Conservation (phyloP, 2,329 filamentous ascomycete genomes). For the Pyricularia sp. region DNA sequence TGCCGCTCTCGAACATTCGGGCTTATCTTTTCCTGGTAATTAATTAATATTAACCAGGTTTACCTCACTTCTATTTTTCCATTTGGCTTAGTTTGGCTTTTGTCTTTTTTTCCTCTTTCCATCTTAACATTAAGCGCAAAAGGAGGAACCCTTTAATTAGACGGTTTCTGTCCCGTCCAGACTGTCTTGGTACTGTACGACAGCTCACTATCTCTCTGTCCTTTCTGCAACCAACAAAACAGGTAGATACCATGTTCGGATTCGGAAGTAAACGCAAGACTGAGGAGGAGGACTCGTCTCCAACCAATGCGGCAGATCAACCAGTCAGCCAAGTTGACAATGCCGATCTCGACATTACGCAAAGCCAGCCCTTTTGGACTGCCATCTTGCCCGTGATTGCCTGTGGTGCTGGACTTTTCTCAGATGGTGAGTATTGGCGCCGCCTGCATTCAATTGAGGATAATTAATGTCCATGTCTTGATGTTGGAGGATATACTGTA, state of each 20-base stretch:
- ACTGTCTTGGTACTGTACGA: too few relatives aligned
- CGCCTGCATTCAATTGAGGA: not conserved
- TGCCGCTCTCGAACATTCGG: not conserved
- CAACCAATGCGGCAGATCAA: not conserved
- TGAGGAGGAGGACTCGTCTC: not conserved
- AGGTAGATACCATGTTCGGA: constrained; percentile 6
- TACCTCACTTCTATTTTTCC: not conserved
- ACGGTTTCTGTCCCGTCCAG: too few relatives aligned
- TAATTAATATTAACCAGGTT: not conserved
- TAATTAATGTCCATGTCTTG: not conserved
- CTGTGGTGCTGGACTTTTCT: constrained; percentile 83
- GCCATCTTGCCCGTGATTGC: constrained; percentile 62
- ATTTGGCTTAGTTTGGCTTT: not conserved
- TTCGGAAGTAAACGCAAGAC: constrained; percentile 7
- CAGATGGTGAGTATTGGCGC: constrained; percentile 44
- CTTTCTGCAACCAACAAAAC: not conserved
- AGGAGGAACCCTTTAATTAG: too few relatives aligned
- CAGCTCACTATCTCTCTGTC: not conserved
- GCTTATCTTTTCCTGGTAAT: not conserved
- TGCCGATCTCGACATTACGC: not conserved
- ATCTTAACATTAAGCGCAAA: too few relatives aligned
- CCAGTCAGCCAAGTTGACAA: not conserved
- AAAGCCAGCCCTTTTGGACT: constrained; percentile 4
- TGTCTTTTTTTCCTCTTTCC: not conserved
- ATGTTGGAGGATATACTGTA: not conserved